phyloP scores from a whole-genome alignment of 371 early-diverging fungal genomes.

The Dentiscutata heterogama region DNA sequence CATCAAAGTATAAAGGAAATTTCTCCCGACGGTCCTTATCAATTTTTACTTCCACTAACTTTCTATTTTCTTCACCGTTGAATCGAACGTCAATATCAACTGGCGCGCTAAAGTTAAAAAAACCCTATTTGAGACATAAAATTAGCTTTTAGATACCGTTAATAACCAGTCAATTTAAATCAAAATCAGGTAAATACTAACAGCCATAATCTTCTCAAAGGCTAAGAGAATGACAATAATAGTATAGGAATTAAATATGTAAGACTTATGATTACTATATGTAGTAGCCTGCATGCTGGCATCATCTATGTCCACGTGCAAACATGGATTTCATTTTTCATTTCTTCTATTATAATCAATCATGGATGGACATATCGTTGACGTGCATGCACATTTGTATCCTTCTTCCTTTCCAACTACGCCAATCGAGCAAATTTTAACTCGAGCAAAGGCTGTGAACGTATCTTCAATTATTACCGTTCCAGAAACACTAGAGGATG shows the following conservation, averaged over 20 bases:
- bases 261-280: not conserved
- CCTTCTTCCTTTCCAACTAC: slow-evolving; percentile 36
- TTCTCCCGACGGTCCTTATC: slow-evolving; percentile 88
- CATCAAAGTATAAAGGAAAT: slow-evolving; percentile 97
- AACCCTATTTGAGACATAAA: slow-evolving; percentile 60
- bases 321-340: not conserved
- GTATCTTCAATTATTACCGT: slow-evolving; percentile 17
- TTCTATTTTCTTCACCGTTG: slow-evolving; percentile 77
- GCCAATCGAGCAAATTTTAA: slow-evolving; percentile 10
- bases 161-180: too few species aligned
- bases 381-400: slow-evolving; percentile 40
- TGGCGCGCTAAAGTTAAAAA: slow-evolving; percentile 85
- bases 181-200: too few species aligned
- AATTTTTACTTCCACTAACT: slow-evolving; percentile 89
- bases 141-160: too few species aligned
- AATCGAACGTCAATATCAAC: slow-evolving; percentile 91
- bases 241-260: not conserved
- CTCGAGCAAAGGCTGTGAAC: slow-evolving; percentile 2
- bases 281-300: too few species aligned
- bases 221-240: not conserved
- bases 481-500: slow-evolving; percentile 35
- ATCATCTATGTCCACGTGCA: not conserved
- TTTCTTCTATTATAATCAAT: not conserved
- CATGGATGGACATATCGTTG: not conserved
- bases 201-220: too few species aligned